A percentile compares a stretch with the other conserved stretches of the same genome.
Conservation (phyloP, 108 stramenopile genomes). For the Fragilaria radians region DNA sequence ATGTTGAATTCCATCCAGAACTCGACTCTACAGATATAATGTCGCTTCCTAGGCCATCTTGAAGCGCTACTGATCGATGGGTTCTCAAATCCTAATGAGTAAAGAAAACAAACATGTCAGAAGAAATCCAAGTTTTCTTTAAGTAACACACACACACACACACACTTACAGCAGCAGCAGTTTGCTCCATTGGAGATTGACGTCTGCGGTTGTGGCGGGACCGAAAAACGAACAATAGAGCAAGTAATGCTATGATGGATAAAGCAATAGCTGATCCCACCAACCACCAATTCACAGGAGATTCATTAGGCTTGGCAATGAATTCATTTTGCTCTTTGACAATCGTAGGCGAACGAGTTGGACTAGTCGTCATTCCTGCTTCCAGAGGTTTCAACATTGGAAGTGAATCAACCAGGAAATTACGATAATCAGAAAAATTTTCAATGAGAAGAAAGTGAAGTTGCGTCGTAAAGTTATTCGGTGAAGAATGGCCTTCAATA, state of each 20-base stretch:
- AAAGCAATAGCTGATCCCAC: background rate
- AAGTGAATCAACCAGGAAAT: constrained; percentile 16
- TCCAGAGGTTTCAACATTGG: background rate
- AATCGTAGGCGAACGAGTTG: background rate
- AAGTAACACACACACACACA: too few species aligned
- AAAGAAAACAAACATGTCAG: background rate
- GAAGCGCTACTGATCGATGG: background rate
- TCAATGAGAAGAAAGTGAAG: background rate
- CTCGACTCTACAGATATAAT: constrained; percentile 1
- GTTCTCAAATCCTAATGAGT: background rate
- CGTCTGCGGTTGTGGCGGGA: background rate
- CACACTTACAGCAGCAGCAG: background rate
- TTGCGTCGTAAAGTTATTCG: background rate
- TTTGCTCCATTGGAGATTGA: background rate
- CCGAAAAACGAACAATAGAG: background rate
- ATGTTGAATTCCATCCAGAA: constrained; percentile 8
- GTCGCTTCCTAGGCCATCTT: background rate
- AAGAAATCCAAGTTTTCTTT: too few species aligned
- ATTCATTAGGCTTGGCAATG: background rate
- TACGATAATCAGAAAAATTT: background rate
- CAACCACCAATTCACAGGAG: constrained; percentile 1
- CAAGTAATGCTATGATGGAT: background rate
- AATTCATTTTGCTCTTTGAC: background rate
- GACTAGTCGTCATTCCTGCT: background rate
- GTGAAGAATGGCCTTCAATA: background rate